phyloP scores from a whole-genome alignment of 2,329 filamentous ascomycete genomes.

The Neonectria sp. region DNA sequence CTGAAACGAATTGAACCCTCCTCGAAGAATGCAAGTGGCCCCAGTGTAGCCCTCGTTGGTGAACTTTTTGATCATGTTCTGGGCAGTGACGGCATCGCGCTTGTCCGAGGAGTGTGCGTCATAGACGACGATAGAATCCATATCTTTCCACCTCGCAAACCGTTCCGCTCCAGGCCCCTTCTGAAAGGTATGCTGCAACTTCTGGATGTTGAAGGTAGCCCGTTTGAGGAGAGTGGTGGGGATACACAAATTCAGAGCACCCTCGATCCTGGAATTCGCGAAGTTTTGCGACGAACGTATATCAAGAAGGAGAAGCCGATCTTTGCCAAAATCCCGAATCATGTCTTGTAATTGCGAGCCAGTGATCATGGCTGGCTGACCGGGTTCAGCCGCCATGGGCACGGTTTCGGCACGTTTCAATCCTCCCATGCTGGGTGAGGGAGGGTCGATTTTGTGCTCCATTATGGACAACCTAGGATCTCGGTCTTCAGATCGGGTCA shows the following conservation, averaged over 20 bases:
- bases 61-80: constrained; percentile 96
- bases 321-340: constrained; percentile 59
- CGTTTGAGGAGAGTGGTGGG: constrained; percentile 94
- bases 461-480: constrained; percentile 70
- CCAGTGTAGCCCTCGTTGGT: constrained; percentile 86
- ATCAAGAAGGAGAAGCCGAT: constrained; percentile 80
- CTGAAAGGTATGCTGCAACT: constrained; percentile 89
- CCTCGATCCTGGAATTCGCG: constrained; percentile 78
- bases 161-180: constrained; percentile 76
- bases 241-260: constrained; percentile 94
- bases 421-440: constrained; percentile 47
- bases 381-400: constrained; percentile 64
- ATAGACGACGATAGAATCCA: constrained; percentile 87
- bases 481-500: constrained; percentile 64
- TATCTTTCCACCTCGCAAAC: constrained; percentile 83
- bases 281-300: constrained; percentile 90
- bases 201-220: constrained; percentile 90
- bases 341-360: constrained; percentile 70
- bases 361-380: constrained; percentile 67
- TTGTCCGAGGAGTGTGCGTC: constrained; percentile 83
- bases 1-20: constrained; percentile 85
- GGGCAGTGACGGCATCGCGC: constrained; percentile 84
- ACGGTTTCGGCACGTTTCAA: constrained; percentile 64
- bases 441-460: constrained; percentile 61
- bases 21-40: constrained; percentile 80